Evolutionary conservation across 345 rosid species (phyloP), one percentile per base, ranked within the genome.

Genomic region (Salix koriyanagi): DNA sequence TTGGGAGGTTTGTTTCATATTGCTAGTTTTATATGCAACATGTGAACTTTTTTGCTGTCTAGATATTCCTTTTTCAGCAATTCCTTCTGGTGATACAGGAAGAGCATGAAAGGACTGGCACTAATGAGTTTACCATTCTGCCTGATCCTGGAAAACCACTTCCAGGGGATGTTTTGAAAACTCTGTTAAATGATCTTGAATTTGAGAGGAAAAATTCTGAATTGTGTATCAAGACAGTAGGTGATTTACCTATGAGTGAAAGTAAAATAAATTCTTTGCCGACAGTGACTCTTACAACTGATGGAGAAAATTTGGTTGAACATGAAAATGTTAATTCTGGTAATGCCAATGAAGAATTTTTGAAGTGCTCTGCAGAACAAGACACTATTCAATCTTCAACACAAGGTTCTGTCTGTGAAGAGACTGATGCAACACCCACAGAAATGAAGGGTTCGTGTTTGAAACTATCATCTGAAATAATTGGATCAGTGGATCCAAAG

Each of bases 101-200:
- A 80, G 98, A 95, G 83, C 84, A 84, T 90, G 89, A 89, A 86
- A 91, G 96, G 86, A 91, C 89, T 69, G 96, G 92, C 44, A 82
- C 85, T 85, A 79, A 66, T 39, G 92, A 84, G 81, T 82, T 78
- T 73, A 84, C 81, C 78, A 76, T 85, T 77, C 85, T 81, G 72
- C 86, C 86, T 84, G 93, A 91, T 84, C 89, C 89, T 79, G 91
- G 90, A 64, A 95, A 89, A 83, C 96, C 97, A 65, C 84, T 81
- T 75, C 84, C 91, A 41, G 83, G 80, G 74, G 92, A 90, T 80
- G 91, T 89, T 84, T 65, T 95, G 83, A 93, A 82, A 89, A 80
- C 81, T 75, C 76, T 93, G 75, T 90, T 89, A 50, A 78, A 66
- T 79, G 87, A 82, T 81, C 77, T 81, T 76, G 91, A 86, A 74